phyloP scores from a whole-genome alignment of 345 rosid genomes.

The Salix viminalis region DNA sequence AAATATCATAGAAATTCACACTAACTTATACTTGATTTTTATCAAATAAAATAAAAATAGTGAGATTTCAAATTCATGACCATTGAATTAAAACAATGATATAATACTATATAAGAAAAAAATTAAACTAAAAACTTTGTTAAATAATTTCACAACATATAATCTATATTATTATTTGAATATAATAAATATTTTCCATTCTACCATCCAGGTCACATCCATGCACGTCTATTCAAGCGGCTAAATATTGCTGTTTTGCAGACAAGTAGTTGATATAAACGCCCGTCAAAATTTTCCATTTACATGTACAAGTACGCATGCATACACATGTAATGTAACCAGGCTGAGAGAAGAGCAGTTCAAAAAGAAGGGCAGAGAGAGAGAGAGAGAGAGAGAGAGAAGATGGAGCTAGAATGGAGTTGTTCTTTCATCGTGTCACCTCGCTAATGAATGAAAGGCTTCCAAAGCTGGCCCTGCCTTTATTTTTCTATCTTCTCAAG shows the following conservation, averaged over 20 bases:
- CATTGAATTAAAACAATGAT: accelerated
- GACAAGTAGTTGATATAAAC: background rate
- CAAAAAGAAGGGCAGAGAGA: background rate
- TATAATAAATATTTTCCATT: background rate
- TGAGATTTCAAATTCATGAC: too few species aligned
- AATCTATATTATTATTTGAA: too few species aligned
- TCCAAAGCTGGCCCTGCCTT: background rate
- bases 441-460: background rate
- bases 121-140: too few species aligned
- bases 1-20: too few species aligned
- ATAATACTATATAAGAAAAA: too few species aligned
- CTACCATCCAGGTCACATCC: slow-evolving; percentile 19
- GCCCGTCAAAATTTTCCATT: background rate
- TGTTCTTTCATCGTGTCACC: background rate
- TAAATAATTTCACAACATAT: too few species aligned
- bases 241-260: background rate
- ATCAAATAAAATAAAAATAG: too few species aligned
- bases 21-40: too few species aligned
- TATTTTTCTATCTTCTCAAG: background rate
- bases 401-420: background rate
- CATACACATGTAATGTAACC: background rate
- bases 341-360: background rate
- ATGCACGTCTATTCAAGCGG: slow-evolving; percentile 18
- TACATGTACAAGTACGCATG: background rate
- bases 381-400: background rate